These are phyloP conservation scores for Xylariaceae sp. DNA, from an alignment of 2,329 filamentous ascomycete species.

Conservation along the genomic window DNA sequence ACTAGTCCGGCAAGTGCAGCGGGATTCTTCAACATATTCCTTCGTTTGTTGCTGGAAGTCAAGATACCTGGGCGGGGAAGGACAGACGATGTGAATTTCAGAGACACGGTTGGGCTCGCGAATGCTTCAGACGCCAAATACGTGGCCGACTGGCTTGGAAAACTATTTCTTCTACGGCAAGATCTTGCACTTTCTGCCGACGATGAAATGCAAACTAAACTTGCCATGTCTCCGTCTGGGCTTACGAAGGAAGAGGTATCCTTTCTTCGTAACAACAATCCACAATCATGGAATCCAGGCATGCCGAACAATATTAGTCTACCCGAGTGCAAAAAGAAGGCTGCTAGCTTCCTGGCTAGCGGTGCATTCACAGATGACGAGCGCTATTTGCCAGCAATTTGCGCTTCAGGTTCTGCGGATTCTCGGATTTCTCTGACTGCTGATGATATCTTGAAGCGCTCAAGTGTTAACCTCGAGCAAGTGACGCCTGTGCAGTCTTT, in stretches of 20 bases:
- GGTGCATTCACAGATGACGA: conserved; percentile 82
- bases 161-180: conserved; percentile 67
- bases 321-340: conserved; percentile 65
- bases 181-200: conserved; percentile 31
- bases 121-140: conserved; percentile 67
- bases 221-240: conserved; percentile 45
- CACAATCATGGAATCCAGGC: conserved; percentile 63
- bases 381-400: conserved; percentile 77
- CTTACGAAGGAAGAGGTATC: conserved; percentile 62
- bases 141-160: conserved; percentile 70
- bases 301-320: conserved; percentile 60
- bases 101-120: conserved; percentile 61
- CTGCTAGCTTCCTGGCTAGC: conserved; percentile 71
- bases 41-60: conserved; percentile 70
- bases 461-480: conserved; percentile 70
- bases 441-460: conserved; percentile 83
- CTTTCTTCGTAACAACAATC: conserved; percentile 66
- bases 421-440: conserved; percentile 78
- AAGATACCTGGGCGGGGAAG: conserved; percentile 72
- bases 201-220: conserved; percentile 23
- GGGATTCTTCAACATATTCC: conserved; percentile 75
- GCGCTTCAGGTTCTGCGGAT: conserved; percentile 78
- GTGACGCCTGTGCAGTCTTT: conserved; percentile 58
- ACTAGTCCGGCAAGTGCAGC: conserved; percentile 47
- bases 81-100: conserved; percentile 69